Evolutionary conservation across 495 filamentous ascomycete species (phyloP).

Genomic region (Glonium stellatum): DNA sequence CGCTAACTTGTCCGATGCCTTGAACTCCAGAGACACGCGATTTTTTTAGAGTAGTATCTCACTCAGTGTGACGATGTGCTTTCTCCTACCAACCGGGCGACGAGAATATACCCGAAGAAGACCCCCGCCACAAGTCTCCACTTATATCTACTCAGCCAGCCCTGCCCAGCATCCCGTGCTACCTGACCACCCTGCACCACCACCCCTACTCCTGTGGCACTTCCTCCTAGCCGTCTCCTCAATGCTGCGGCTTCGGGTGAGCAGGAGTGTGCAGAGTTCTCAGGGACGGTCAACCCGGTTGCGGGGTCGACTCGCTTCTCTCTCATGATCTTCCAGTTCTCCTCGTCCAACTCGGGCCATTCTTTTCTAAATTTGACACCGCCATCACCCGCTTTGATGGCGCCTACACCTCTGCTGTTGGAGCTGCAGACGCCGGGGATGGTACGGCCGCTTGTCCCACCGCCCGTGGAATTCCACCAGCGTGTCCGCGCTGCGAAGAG

Average conservation of each 20-base stretch:
- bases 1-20: neutral
- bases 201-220: conserved; percentile 63
- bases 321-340: conserved; percentile 92
- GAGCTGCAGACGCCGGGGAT: conserved; percentile 1
- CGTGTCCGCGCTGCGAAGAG: conserved; percentile 68
- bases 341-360: conserved; percentile 83
- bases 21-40: neutral
- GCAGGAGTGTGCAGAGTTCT: conserved; percentile 29
- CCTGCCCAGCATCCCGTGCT: conserved; percentile 66
- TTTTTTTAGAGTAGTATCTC: neutral
- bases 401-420: conserved; percentile 49
- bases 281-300: conserved; percentile 53
- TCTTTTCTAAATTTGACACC: conserved; percentile 81
- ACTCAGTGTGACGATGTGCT: conserved; percentile 20
- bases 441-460: conserved; percentile 47
- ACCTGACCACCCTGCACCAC: conserved; percentile 72
- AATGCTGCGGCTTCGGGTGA: conserved; percentile 61
- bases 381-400: conserved; percentile 77
- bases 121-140: conserved; percentile 58
- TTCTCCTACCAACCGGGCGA: conserved; percentile 64
- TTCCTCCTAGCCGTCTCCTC: conserved; percentile 58
- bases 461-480: conserved; percentile 98
- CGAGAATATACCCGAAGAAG: conserved; percentile 70
- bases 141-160: conserved; percentile 75
- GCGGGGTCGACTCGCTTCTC: conserved; percentile 71